Conservation (phyloP, 192 early-diverging fungal species). For the Phlyctochytrium bullatum region DNA sequence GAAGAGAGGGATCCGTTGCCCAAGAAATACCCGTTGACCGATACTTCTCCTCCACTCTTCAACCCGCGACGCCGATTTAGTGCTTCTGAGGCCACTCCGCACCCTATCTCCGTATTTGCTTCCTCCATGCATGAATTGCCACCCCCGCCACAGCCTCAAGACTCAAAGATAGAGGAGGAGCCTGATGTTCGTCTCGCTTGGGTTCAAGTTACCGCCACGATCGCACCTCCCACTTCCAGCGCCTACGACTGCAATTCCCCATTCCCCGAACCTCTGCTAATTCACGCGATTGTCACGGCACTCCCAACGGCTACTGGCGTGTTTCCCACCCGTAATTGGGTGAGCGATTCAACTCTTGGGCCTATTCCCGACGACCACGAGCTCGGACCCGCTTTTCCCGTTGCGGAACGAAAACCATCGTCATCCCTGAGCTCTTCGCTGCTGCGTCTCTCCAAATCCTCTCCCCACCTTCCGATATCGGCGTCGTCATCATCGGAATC, state of each 20-base stretch:
- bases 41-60: not conserved
- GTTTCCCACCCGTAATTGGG: not conserved
- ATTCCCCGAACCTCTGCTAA: not conserved
- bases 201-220: not conserved
- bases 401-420: not conserved
- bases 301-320: not conserved
- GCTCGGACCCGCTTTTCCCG: not conserved
- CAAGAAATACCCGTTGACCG: not conserved
- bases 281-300: not conserved
- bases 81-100: not conserved
- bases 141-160: not conserved
- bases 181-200: not conserved
- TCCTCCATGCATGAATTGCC: not conserved
- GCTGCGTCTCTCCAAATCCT: not conserved
- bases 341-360: conserved; percentile 5
- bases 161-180: not conserved
- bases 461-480: not conserved
- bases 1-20: not conserved
- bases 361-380: conserved; percentile 1
- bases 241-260: not conserved
- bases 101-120: not conserved
- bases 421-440: not conserved
- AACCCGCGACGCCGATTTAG: not conserved
- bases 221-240: not conserved
- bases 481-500: no score